These are phyloP conservation scores for Lonicera japonica DNA, from an alignment of 129 eudicot genomes.

Conservation along the genomic window DNA sequence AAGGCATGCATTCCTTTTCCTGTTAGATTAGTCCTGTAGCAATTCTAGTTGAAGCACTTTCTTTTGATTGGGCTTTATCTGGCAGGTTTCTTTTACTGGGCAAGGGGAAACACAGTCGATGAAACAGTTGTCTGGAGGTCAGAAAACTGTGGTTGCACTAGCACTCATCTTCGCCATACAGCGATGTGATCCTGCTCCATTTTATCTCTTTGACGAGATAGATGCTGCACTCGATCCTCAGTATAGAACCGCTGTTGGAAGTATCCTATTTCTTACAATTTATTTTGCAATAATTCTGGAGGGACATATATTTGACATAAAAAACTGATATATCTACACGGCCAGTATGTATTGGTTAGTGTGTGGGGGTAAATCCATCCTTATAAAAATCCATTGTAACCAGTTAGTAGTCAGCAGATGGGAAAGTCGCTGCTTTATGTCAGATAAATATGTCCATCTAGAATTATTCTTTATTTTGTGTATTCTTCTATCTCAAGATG, in stretches of 20 bases:
- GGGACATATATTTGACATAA: too few species aligned
- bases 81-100: constrained; percentile 95
- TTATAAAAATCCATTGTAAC: too few species aligned
- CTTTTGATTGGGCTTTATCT: constrained; percentile 2
- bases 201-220: constrained; percentile 97
- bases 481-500: too few species aligned
- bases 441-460: too few species aligned
- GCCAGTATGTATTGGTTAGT: too few species aligned
- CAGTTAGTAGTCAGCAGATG: too few species aligned
- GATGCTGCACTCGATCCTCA: constrained; percentile 99
- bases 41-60: background rate
- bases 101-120: constrained; percentile 99
- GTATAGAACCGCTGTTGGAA: constrained; percentile 97
- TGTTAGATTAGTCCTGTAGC: background rate
- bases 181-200: constrained; percentile 97
- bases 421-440: too few species aligned
- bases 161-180: constrained; percentile 93
- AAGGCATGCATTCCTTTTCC: constrained; percentile 49
- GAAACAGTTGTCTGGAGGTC: constrained; percentile 99
- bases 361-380: too few species aligned
- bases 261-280: constrained; percentile 48
- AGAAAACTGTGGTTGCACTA: constrained; percentile 94
- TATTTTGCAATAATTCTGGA: background rate
- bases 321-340: too few species aligned
- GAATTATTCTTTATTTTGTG: too few species aligned